Conservation (phyloP, 1,284 basidiomycete genomes). For the Cryptococcus maquisensis region DNA sequence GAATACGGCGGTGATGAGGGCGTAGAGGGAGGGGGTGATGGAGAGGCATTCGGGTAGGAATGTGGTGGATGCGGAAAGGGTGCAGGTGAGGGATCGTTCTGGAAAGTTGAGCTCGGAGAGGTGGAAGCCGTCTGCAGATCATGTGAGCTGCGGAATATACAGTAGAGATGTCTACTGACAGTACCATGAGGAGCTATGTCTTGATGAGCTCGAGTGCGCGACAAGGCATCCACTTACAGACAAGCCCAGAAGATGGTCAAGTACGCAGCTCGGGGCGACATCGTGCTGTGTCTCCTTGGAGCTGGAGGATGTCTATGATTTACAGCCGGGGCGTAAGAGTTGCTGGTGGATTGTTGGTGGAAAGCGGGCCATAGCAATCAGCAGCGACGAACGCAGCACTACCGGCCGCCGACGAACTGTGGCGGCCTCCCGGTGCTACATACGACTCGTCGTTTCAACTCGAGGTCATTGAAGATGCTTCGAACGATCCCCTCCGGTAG, state of each 20-base stretch:
- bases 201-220: neutral
- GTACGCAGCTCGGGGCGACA: neutral
- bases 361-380: too few relatives aligned
- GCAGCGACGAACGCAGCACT: too few relatives aligned
- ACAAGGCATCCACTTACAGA: conserved; percentile 11
- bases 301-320: too few relatives aligned
- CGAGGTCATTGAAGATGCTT: too few relatives aligned
- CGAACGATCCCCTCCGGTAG: too few relatives aligned
- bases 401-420: too few relatives aligned
- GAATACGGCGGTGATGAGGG: conserved; percentile 74
- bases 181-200: conserved; percentile 47
- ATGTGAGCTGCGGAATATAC: neutral
- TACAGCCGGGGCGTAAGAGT: too few relatives aligned
- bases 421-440: too few relatives aligned
- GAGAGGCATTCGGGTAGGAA: conserved; percentile 58
- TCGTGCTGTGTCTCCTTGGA: too few relatives aligned
- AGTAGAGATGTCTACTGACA: conserved; percentile 30
- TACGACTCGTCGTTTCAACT: too few relatives aligned
- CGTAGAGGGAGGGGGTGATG: conserved; percentile 71
- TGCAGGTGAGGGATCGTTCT: conserved; percentile 69
- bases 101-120: conserved; percentile 84
- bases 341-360: too few relatives aligned
- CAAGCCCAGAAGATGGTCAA: conserved; percentile 21
- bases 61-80: conserved; percentile 18
- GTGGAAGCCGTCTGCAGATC: conserved; percentile 54